A percentile compares a stretch with the other conserved stretches of the same genome.
These are phyloP conservation scores for Agrocybe chaxingu DNA, from an alignment of 768 basidiomycete genomes.

Conservation along the genomic window DNA sequence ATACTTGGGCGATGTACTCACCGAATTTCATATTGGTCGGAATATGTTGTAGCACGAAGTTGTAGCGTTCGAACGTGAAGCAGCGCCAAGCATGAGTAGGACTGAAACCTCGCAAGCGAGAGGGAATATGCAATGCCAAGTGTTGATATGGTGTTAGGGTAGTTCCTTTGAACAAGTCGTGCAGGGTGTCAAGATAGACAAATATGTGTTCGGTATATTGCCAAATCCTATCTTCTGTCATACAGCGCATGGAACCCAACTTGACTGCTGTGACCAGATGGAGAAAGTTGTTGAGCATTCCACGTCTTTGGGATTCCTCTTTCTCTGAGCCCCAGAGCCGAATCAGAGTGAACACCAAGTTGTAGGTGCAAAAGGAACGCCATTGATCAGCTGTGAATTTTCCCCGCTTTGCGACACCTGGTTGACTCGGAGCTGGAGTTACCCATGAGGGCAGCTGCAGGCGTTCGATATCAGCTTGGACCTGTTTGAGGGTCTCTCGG, in stretches of 20 bases:
- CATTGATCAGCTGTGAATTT: conserved; percentile 32
- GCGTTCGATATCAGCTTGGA: conserved; percentile 18
- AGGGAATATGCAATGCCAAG: conserved; percentile 32
- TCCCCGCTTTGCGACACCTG: conserved; percentile 17
- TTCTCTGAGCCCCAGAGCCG: conserved; percentile 29
- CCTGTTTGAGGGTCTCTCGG: conserved; percentile 11
- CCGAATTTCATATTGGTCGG: conserved; percentile 29
- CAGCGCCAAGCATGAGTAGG: conserved; percentile 34
- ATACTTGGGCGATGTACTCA: conserved; percentile 11
- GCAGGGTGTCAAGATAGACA: conserved; percentile 26
- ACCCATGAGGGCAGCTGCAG: conserved; percentile 21
- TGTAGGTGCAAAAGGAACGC: conserved; percentile 26
- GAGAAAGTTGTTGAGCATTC: conserved; percentile 30
- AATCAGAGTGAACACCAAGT: conserved; percentile 33
- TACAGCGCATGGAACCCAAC: conserved; percentile 21
- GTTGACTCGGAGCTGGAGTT: conserved; percentile 13
- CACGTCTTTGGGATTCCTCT: conserved; percentile 3
- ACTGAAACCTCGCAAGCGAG: conserved; percentile 28
- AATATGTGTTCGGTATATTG: conserved; percentile 25
- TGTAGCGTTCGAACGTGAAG: conserved; percentile 31
- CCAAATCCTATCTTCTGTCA: conserved; percentile 17
- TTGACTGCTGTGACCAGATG: conserved; percentile 30
- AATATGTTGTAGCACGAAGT: conserved; percentile 17
- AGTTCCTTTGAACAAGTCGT: conserved; percentile 23
- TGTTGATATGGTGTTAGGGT: conserved; percentile 35